Evolutionary conservation across 2,329 filamentous ascomycete genomes (phyloP), one percentile per base, ranked within the genome.

Genomic region (Calonectria pteridis): DNA sequence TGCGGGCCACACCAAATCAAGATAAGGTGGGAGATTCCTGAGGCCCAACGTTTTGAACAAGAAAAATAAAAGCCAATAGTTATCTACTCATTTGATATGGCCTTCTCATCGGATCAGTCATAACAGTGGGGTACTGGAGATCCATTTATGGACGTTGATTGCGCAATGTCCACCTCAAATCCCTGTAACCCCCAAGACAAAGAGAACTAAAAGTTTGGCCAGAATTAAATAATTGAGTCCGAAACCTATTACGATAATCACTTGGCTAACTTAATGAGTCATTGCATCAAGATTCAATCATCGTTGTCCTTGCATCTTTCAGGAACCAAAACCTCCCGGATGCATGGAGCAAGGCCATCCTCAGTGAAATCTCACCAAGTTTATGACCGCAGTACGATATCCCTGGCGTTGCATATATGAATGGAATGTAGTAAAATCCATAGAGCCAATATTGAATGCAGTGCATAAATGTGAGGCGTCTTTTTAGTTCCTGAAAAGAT

Each of bases 21-120:
- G 55, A 62, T 62, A 62, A 40, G 55, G 33, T 62, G 35, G 6
- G 13, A 62, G 33, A 62, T 62, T 62, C 33, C 55, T 35, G 55
- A 62, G 55, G 55, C 23, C 23, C 55, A 26, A 62, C 40, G 13
- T 7, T 28, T 28, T 18, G 23, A 28, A 26, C 40, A 40, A 62
- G 9, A 13, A 46, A 46, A 46, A 43, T 3, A 13, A 46, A 46
- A 46, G 13, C 43, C 43, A 46, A 46, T 46, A 13, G n/a, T 2
- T 23, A 46, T 46, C 43, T 46, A 23, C 4, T 46, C 0, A 46
- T 46, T 46, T 46, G 9, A 23, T 23, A 46, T 46, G 9, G 10
- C n/a, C 10, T 46, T 23, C 43, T 46, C 43, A 20, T 46, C 11
- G 43, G n/a, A 46, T 13, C 23, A 5, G 11, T 46, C 10, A 13